These are phyloP conservation scores for Lantana camara DNA, from an alignment of 257 asterid genomes.

Conservation along the genomic window DNA sequence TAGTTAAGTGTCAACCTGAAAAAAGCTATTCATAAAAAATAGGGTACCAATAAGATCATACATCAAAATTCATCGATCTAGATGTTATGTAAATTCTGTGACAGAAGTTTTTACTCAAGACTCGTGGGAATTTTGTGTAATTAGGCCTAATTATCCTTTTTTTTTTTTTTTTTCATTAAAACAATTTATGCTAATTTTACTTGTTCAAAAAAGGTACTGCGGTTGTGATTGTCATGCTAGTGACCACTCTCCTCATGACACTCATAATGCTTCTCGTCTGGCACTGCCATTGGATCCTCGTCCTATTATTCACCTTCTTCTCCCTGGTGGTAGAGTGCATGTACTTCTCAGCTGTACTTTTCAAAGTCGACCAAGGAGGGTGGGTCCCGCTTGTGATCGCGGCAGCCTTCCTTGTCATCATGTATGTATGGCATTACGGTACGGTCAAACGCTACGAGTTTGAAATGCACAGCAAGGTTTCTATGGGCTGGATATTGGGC, in stretches of 20 bases:
- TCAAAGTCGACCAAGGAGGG: slow-evolving; percentile 91
- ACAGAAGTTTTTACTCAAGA: too few species aligned
- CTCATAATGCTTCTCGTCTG: slow-evolving; percentile 87
- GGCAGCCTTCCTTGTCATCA: slow-evolving; percentile 76
- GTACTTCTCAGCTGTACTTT: slow-evolving; percentile 83
- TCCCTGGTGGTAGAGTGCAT: slow-evolving; percentile 80
- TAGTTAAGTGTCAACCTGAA: too few species aligned
- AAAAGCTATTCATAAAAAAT: too few species aligned
- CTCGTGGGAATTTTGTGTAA: too few species aligned
- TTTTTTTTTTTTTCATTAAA: too few species aligned
- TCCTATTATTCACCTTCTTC: slow-evolving; percentile 66
- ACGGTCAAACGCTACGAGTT: slow-evolving; percentile 82
- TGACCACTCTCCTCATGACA: slow-evolving; percentile 88
- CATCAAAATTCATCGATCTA: too few species aligned
- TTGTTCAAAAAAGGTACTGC: slow-evolving; percentile 72
- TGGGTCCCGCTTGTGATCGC: slow-evolving; percentile 98
- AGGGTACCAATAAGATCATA: too few species aligned
- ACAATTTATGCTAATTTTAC: too few species aligned
- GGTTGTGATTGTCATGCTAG: slow-evolving; percentile 93
- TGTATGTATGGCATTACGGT: slow-evolving; percentile 96
- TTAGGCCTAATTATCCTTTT: neutral
- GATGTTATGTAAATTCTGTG: too few species aligned
- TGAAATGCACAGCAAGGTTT: slow-evolving; percentile 96
- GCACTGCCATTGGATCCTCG: slow-evolving; percentile 95
- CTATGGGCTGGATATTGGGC: slow-evolving; percentile 95